Evolutionary conservation across 306 rosid species (phyloP), one percentile per base, ranked within the genome.

Genomic region (Amphicarpaea edgeworthii): DNA sequence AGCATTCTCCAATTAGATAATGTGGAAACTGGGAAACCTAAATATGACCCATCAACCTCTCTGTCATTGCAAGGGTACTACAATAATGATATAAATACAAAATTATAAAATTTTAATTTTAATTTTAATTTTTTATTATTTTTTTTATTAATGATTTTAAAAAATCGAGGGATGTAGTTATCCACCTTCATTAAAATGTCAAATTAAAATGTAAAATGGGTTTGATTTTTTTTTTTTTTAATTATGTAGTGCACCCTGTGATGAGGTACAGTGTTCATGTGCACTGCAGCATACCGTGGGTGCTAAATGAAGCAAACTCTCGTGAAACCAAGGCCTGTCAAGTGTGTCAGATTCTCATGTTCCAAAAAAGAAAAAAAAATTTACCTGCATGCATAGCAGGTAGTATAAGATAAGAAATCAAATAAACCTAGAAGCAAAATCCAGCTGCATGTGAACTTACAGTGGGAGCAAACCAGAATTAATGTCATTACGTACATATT

Each of bases 1-100:
- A 75, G 67, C 12, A 42, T 54, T 59, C 86, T 83, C 37, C 55
- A 69, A 75, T 83, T 75, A 68, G 75, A 83, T 49, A 61, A 68
- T 23, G 59, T 50, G 54, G 65, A 57, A 79, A 34, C 66, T 74
- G 1, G 83, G 76, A 72, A 83, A 64, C 67, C 74, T 50, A 68
- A 71, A 75, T 74, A 43, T 49, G 86, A 79, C 86, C 78, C 81
- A 69, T 79, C 78, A 83, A 78, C 83, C 81, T 79, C 80, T n/a
- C n/a, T n/a, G n/a, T n/a, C n/a, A n/a, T n/a, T n/a, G n/a, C n/a
- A n/a, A n/a, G n/a, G n/a, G n/a, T n/a, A n/a, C n/a, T n/a, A n/a
- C n/a, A n/a, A n/a, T n/a, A n/a, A n/a, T n/a, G n/a, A n/a, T n/a
- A n/a, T n/a, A n/a, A n/a, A n/a, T n/a, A n/a, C n/a, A n/a, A n/a